Evolutionary conservation across 129 eudicot genomes (phyloP), one percentile per base, ranked within the genome.

Genomic region (Gnaphalium uliginosum): DNA sequence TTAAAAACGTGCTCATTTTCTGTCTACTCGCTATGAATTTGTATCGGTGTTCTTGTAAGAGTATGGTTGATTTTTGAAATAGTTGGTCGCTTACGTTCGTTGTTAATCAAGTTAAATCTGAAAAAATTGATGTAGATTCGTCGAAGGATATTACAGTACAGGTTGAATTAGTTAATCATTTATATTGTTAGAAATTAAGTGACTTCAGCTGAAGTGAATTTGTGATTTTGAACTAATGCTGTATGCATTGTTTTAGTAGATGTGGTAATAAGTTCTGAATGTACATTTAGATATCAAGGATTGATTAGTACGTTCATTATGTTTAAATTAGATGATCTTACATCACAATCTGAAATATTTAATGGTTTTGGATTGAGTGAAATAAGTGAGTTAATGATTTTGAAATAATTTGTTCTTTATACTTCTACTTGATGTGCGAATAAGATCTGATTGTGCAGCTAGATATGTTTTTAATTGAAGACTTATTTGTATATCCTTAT

Each of bases 401-500:
- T n/a, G 15, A 30, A 17, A 25, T 17, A 6, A 32, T 24, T 15
- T 26, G 22, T 61, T 17, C 17, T 72, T n/a, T 63, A 6, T 8
- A 29, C 22, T 5, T 19, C 32, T 75, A 30, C 50, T n/a, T 22
- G 24, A 21, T 64, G 25, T 26, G 53, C 63, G 8, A 4, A 24
- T 59, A 5, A 39, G 68, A 73, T 60, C 4, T 27, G 24, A 15
- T 19, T 64, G 25, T 51, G 79, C 64, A 21, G 30, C 32, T 75
- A 56, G n/a, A 22, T 21, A 14, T 23, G 26, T 51, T 8, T 8
- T 66, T 8, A n/a, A 39, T 73, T 21, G 19, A 7, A 22, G 25
- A 18, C 32, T 61, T 25, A 24, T 41, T 9, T 18, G 29, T 61
- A 25, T 5, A 19, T 39, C 9, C 33, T 60, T 35, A 5, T 74